Percentiles rank a stretch among this genome's conserved stretches.
Conservation (phyloP, 192 early-diverging fungal genomes). For the Backusella parvicylindrica region DNA sequence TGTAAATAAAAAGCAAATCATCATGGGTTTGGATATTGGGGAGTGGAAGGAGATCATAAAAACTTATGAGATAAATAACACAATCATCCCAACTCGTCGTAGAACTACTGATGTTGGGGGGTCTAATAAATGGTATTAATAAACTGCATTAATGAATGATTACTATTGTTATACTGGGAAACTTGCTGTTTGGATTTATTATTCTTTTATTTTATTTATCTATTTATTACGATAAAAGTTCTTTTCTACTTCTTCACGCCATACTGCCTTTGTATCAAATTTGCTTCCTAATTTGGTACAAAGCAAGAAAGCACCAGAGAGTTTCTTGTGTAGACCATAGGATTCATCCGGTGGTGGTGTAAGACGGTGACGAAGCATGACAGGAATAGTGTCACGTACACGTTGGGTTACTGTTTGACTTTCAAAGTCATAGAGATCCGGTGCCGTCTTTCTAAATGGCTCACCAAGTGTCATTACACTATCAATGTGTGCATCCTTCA, state of each 20-base stretch:
- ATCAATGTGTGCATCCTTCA: slow-evolving; percentile 85
- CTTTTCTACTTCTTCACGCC: slow-evolving; percentile 29
- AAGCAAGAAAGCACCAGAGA: slow-evolving; percentile 89
- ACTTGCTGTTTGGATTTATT: too few species aligned
- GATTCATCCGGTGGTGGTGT: slow-evolving; percentile 98
- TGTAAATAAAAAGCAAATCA: slow-evolving; percentile 73
- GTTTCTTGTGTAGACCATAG: slow-evolving; percentile 92
- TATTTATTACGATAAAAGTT: background rate
- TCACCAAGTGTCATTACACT: slow-evolving; percentile 85
- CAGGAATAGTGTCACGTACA: slow-evolving; percentile 86
- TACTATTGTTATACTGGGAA: too few species aligned
- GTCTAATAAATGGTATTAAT: background rate
- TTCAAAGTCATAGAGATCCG: slow-evolving; percentile 73
- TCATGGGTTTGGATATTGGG: slow-evolving; percentile 66
- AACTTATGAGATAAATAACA: slow-evolving; percentile 54
- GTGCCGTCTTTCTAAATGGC: slow-evolving; percentile 63
- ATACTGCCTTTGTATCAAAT: slow-evolving; percentile 35
- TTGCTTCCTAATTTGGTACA: slow-evolving; percentile 72
- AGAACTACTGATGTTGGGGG: background rate
- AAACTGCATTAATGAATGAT: too few species aligned
- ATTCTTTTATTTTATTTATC: too few species aligned
- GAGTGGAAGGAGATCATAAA: slow-evolving; percentile 71
- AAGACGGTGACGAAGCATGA: slow-evolving; percentile 90
- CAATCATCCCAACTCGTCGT: slow-evolving; percentile 62
- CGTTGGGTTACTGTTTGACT: slow-evolving; percentile 78